These are phyloP conservation scores for Xanthoconium purpureum DNA, from an alignment of 768 basidiomycete genomes.

Conservation along the genomic window DNA sequence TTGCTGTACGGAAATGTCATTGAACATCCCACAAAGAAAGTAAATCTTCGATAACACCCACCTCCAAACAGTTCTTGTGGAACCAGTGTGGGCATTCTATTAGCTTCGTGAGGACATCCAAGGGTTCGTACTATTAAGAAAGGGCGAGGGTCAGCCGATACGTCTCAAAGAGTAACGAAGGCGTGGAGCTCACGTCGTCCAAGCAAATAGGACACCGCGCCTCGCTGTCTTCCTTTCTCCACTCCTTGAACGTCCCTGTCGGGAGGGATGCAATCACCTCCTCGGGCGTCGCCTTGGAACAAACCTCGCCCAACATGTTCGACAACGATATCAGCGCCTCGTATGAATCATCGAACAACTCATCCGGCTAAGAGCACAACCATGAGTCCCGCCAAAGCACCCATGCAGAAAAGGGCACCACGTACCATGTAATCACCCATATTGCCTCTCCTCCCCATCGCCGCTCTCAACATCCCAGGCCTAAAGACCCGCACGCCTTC, in stretches of 20 bases:
- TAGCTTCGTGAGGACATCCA: conserved; percentile 64
- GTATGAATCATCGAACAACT: conserved; percentile 74
- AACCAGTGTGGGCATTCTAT: conserved; percentile 77
- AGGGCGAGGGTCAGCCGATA: neutral
- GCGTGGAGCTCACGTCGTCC: conserved; percentile 62
- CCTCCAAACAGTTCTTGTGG: conserved; percentile 73
- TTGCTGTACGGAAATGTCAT: conserved; percentile 46
- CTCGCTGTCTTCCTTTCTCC: conserved; percentile 64
- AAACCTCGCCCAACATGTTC: conserved; percentile 63
- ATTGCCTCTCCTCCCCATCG: conserved; percentile 24
- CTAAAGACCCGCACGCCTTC: conserved; percentile 22
- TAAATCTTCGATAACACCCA: conserved; percentile 28
- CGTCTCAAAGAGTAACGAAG: neutral
- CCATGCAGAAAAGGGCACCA: conserved; percentile 1
- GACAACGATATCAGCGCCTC: conserved; percentile 62
- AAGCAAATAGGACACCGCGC: conserved; percentile 80
- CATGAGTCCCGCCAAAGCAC: conserved; percentile 6
- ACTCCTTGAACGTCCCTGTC: conserved; percentile 62
- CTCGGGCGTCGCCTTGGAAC: conserved; percentile 60
- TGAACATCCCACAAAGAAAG: neutral
- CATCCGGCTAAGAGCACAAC: conserved; percentile 52
- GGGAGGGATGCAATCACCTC: conserved; percentile 59
- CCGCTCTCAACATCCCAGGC: conserved; percentile 23
- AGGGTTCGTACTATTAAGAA: conserved; percentile 52
- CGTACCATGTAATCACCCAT: conserved; percentile 54